These are phyloP conservation scores for Apiotrichum porosum DNA, from an alignment of 1,284 basidiomycete genomes.

Conservation along the genomic window DNA sequence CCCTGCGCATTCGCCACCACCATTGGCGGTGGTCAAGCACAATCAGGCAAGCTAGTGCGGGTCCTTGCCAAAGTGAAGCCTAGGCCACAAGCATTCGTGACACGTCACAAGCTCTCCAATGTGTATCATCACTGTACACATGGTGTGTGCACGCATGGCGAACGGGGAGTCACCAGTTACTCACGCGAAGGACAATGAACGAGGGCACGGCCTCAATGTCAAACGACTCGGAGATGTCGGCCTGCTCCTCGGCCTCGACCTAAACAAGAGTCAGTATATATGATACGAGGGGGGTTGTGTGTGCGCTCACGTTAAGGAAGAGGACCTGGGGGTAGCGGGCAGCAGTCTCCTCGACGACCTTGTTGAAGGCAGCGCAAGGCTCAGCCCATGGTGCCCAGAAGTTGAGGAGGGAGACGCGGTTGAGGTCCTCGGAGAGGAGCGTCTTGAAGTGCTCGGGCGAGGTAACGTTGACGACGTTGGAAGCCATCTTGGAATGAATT, in stretches of 20 bases:
- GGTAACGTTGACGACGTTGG: conserved; percentile 52
- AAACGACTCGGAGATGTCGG: conserved; percentile 90
- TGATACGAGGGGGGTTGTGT: background rate
- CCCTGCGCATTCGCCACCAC: too few species aligned
- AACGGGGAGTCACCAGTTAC: too few species aligned
- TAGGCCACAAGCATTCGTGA: too few species aligned
- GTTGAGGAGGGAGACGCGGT: conserved; percentile 74
- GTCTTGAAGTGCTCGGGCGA: conserved; percentile 69
- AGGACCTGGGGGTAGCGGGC: conserved; percentile 65
- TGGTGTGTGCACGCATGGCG: too few species aligned
- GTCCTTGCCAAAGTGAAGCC: too few species aligned
- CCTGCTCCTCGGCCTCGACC: conserved; percentile 85
- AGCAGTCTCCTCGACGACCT: conserved; percentile 65
- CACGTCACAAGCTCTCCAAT: too few species aligned
- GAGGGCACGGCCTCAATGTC: conserved; percentile 86
- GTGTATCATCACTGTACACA: too few species aligned
- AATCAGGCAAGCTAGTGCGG: too few species aligned
- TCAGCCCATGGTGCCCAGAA: conserved; percentile 93
- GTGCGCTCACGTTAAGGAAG: conserved; percentile 62
- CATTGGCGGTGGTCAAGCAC: too few species aligned
- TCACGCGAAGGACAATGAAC: conserved; percentile 75
- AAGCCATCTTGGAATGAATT: conserved; percentile 20
- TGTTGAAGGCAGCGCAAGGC: conserved; percentile 82
- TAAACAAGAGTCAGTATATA: conserved; percentile 36
- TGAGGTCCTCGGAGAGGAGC: conserved; percentile 68